Evolutionary conservation across 768 basidiomycete species (phyloP).

Genomic region (Hygrophoropsis aurantiaca): DNA sequence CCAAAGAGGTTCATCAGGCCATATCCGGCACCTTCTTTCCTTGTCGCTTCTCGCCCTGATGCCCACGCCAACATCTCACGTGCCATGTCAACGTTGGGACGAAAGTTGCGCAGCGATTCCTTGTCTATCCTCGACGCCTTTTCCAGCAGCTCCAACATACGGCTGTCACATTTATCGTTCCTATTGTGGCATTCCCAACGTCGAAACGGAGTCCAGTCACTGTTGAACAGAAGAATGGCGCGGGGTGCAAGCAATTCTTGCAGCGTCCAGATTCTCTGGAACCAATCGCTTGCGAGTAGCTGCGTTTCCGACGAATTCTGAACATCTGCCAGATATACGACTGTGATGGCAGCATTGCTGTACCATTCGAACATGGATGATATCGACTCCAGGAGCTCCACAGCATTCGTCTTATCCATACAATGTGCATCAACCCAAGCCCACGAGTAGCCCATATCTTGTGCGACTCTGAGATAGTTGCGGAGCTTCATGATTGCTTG

Average conservation of each 20-base stretch:
- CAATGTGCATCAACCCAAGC: constrained; percentile 33
- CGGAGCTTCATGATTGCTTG: constrained; percentile 16
- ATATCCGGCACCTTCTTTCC: constrained; percentile 12
- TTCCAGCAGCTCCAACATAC: background rate
- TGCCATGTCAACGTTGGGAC: constrained; percentile 1
- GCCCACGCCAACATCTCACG: constrained; percentile 9
- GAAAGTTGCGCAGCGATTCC: background rate
- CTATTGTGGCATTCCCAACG: background rate
- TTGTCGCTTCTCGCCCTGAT: background rate
- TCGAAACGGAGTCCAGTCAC: constrained; percentile 18
- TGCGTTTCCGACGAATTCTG: background rate
- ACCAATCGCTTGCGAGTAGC: constrained; percentile 24
- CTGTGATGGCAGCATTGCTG: constrained; percentile 26
- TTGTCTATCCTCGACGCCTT: background rate
- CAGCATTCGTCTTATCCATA: constrained; percentile 27
- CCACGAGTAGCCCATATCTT: constrained; percentile 15
- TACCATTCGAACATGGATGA: constrained; percentile 35
- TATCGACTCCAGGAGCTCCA: constrained; percentile 30
- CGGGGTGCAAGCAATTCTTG: constrained; percentile 27
- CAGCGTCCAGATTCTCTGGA: constrained; percentile 20
- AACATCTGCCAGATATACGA: constrained; percentile 27
- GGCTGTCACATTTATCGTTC: background rate
- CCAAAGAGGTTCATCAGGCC: constrained; percentile 13
- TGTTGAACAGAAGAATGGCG: constrained; percentile 22
- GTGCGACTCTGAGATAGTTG: constrained; percentile 19